Base-by-base conservation (phyloP, 2,329 filamentous ascomycete species). In the Fusarium duplospermum region DNA sequence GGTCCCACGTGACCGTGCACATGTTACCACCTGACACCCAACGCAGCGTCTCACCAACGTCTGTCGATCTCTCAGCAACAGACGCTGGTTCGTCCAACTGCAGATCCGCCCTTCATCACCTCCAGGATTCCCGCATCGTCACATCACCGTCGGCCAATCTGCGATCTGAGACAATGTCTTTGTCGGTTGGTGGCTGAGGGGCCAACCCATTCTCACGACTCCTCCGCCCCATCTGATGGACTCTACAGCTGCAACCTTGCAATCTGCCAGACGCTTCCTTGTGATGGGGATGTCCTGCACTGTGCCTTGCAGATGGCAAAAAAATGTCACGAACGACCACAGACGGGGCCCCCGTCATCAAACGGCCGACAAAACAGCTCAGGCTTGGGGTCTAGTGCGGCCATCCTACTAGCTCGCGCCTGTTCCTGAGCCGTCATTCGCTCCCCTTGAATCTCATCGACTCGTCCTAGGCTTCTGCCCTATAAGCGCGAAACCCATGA, bases 121-220 rank as follows among this genome's bases (percentile, higher is more conserved):
- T 62, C 62, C 52, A 59, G 58, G 65, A 69, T 74, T 74, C 59
- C 73, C 66, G 68, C 74, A 67, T 70, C 67, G 33, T 77, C 75
- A 77, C 75, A 76, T 59, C 40, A 47, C 56, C 45, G 33, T 45
- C 31, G 62, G 57, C 72, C 74, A 77, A 77, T 77, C 61, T 66
- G 61, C 68, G 71, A 67, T 60, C 70, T 36, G 58, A 72, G 68
- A 65, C 67, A 65, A 31, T 56, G 60, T 63, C 65, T 70, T 47
- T 59, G 42, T 36, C 40, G 66, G 65, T 69, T 67, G 66, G 66
- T 75, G 72, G 76, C 67, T 74, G 71, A 70, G 33, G 50, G 57
- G 60, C 47, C 33, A 42, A 40, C 18, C 64, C 67, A 57, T 24
- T 40, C 27, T 35, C 54, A 36, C 33, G 54, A 57, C 33, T 36